Conservation (phyloP, 305 asterid genomes). For the Fraxinus sp. region DNA sequence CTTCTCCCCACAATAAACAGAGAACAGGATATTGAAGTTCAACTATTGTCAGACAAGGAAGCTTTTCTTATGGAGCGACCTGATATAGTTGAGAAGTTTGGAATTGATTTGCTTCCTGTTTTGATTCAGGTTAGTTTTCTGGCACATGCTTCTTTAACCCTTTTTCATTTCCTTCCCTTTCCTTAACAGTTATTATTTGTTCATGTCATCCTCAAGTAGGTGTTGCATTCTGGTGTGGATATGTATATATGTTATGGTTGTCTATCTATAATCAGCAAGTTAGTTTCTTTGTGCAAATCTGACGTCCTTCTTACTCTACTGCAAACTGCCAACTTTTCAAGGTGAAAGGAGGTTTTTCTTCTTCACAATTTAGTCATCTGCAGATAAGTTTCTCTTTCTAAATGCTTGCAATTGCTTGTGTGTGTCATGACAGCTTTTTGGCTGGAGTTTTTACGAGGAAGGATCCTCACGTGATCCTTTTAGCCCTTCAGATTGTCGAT, state of each 20-base stretch:
- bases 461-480: slow-evolving; percentile 70
- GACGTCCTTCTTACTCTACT: slow-evolving; percentile 66
- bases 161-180: background rate
- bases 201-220: slow-evolving; percentile 56
- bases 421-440: slow-evolving; percentile 60
- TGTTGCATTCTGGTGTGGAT: slow-evolving; percentile 85
- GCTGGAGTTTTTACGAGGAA: slow-evolving; percentile 91
- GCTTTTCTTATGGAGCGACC: slow-evolving; percentile 62
- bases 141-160: slow-evolving; percentile 15
- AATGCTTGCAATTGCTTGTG: slow-evolving; percentile 3
- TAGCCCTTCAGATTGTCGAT: slow-evolving; percentile 81
- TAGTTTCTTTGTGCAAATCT: slow-evolving; percentile 72
- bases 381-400: slow-evolving; percentile 9
- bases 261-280: slow-evolving; percentile 79
- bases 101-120: slow-evolving; percentile 76
- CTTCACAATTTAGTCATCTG: slow-evolving; percentile 18
- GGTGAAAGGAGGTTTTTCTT: slow-evolving; percentile 48
- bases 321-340: slow-evolving; percentile 63
- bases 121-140: slow-evolving; percentile 68
- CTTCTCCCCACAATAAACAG: slow-evolving; percentile 64
- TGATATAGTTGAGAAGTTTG: slow-evolving; percentile 74
- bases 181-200: slow-evolving; percentile 18
- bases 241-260: slow-evolving; percentile 74
- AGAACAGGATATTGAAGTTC: slow-evolving; percentile 49
- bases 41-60: slow-evolving; percentile 58